phyloP scores from a whole-genome alignment of 192 early-diverging fungal species.

The Coemansia reversa region DNA sequence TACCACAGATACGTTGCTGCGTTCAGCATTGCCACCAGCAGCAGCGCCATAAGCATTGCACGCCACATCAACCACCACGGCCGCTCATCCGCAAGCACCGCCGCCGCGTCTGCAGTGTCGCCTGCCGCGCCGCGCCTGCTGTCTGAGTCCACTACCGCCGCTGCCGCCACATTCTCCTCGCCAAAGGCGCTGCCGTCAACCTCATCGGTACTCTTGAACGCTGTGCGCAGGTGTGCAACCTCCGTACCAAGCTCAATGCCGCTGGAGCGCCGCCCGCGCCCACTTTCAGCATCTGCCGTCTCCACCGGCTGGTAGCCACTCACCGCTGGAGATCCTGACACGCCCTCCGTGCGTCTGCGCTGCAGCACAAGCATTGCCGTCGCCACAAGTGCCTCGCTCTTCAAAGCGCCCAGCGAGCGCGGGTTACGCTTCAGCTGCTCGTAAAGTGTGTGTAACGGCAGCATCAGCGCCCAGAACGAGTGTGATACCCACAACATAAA shows the following conservation, averaged over 20 bases:
- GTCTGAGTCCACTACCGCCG: neutral
- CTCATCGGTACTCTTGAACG: constrained; percentile 11
- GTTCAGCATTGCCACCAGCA: constrained; percentile 63
- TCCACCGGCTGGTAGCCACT: constrained; percentile 25
- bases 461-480: constrained; percentile 44
- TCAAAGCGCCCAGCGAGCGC: constrained; percentile 30
- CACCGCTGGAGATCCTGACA: neutral
- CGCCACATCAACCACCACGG: constrained; percentile 31
- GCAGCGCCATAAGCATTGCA: constrained; percentile 18
- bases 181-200: neutral
- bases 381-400: constrained; percentile 40
- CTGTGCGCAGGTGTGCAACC: constrained; percentile 2
- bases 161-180: neutral
- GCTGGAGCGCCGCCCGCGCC: neutral
- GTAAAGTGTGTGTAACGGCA: constrained; percentile 44
- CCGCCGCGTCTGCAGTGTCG: constrained; percentile 20
- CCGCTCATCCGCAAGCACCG: constrained; percentile 17
- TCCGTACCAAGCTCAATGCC: neutral
- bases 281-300: constrained; percentile 12
- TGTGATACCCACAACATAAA: constrained; percentile 59
- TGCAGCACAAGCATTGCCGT: constrained; percentile 46
- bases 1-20: constrained; percentile 79
- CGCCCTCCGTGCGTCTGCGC: constrained; percentile 6
- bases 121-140: neutral
- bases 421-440: constrained; percentile 41